phyloP scores from a whole-genome alignment of 805 yeast species.

The Metschnikowia arizonensis region DNA sequence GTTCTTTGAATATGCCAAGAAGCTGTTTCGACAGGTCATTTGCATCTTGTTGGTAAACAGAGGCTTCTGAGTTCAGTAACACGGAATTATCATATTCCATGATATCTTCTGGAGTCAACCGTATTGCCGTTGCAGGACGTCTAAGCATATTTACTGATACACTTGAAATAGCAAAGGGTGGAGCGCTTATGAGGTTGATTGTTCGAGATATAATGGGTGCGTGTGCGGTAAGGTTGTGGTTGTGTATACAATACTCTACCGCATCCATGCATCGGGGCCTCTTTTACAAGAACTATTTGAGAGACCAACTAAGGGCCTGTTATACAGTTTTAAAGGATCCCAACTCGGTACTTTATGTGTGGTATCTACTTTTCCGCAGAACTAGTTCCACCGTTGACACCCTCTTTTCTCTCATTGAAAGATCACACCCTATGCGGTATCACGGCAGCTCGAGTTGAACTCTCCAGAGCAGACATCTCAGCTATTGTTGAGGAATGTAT shows the following conservation, averaged over 20 bases:
- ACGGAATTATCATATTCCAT: slow-evolving; percentile 42
- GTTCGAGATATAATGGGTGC: background rate
- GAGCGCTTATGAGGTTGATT: background rate
- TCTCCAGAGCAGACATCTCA: slow-evolving; percentile 5
- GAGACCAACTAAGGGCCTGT: background rate
- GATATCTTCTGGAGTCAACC: slow-evolving; percentile 66
- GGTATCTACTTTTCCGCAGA: slow-evolving; percentile 14
- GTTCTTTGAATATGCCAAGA: slow-evolving; percentile 16
- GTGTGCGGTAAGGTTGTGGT: background rate
- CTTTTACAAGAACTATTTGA: background rate
- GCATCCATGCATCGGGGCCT: background rate
- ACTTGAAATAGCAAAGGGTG: background rate
- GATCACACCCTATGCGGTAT: background rate
- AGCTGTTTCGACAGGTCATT: slow-evolving; percentile 15
- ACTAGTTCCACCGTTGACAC: background rate
- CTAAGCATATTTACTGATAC: slow-evolving; percentile 50
- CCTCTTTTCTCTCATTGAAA: background rate
- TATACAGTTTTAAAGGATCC: background rate
- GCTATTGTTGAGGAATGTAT: slow-evolving; percentile 9
- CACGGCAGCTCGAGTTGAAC: slow-evolving; percentile 1
- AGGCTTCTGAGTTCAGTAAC: slow-evolving; percentile 10
- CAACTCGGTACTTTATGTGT: slow-evolving; percentile 11
- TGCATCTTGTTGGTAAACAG: slow-evolving; percentile 11
- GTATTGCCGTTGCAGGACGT: slow-evolving; percentile 66
- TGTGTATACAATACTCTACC: slow-evolving; percentile 1